These are phyloP conservation scores for Neoboletus subvelutipes DNA, from an alignment of 768 basidiomycete genomes.

Conservation along the genomic window DNA sequence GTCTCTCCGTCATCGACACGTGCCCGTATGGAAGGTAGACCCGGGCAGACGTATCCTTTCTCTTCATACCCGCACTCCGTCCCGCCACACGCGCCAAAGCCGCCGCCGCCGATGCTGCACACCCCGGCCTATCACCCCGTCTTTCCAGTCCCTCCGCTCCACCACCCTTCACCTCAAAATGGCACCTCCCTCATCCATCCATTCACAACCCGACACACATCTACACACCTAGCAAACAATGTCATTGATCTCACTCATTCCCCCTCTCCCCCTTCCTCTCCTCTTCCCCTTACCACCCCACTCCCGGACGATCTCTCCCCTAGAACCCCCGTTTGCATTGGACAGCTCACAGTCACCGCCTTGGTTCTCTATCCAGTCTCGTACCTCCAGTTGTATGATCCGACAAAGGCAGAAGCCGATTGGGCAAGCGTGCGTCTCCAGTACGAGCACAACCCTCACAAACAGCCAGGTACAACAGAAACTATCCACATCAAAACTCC, in stretches of 20 bases:
- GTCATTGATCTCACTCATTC: conserved; percentile 77
- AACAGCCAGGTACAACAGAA: conserved; percentile 51
- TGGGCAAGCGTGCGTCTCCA: conserved; percentile 71
- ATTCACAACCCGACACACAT: conserved; percentile 16
- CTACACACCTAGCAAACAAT: conserved; percentile 41
- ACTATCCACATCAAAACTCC: conserved; percentile 80
- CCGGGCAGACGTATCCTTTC: conserved; percentile 30
- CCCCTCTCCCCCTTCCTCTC: conserved; percentile 50
- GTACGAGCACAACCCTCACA: conserved; percentile 64
- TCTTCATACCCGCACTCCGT: conserved; percentile 24
- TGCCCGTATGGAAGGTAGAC: conserved; percentile 40
- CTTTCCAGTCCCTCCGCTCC: conserved; percentile 46
- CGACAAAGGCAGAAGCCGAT: conserved; percentile 45
- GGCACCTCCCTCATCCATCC: conserved; percentile 25
- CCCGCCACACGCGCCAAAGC: conserved; percentile 29
- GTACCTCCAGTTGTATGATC: conserved; percentile 56
- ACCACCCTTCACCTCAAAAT: conserved; percentile 25
- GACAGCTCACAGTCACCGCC: conserved; percentile 78
- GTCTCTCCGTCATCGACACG: conserved; percentile 33
- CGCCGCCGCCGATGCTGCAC: conserved; percentile 17
- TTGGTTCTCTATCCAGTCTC: conserved; percentile 80
- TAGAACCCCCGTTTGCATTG: conserved; percentile 87
- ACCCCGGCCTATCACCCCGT: conserved; percentile 45
- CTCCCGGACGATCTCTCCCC: conserved; percentile 64
- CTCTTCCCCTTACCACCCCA: conserved; percentile 26